Conservation (phyloP, 169 alveolate genomes). For the Plasmodium relictum region DNA sequence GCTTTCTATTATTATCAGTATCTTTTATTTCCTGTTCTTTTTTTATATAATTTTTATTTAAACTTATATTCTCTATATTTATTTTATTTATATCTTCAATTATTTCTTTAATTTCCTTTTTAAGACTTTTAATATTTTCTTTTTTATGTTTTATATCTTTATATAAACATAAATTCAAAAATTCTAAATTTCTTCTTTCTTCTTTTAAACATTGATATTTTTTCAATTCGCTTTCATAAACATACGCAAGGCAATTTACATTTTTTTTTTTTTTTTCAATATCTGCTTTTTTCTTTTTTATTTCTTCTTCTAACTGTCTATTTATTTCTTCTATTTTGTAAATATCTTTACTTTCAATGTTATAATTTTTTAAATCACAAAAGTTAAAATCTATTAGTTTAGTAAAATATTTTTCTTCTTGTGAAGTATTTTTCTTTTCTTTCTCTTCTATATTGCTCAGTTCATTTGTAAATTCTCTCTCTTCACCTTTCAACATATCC, state of each 20-base stretch:
- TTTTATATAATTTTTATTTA: slow-evolving; percentile 38
- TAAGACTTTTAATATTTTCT: slow-evolving; percentile 46
- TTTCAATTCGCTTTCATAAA: slow-evolving; percentile 59
- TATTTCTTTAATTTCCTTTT: slow-evolving; percentile 63
- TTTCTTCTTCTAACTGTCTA: slow-evolving; percentile 56
- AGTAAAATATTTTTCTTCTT: slow-evolving; percentile 33
- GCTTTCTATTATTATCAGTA: slow-evolving; percentile 39
- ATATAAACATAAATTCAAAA: slow-evolving; percentile 54
- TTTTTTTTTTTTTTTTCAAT: slow-evolving; percentile 53
- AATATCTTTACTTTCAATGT: slow-evolving; percentile 67
- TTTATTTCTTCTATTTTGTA: slow-evolving; percentile 66
- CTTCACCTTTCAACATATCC: neutral
- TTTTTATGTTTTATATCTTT: slow-evolving; percentile 71
- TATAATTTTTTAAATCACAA: slow-evolving; percentile 22
- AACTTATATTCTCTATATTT: slow-evolving; percentile 43
- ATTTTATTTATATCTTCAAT: slow-evolving; percentile 64
- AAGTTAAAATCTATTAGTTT: slow-evolving; percentile 56
- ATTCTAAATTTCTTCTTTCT: slow-evolving; percentile 68
- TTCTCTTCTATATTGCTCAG: neutral
- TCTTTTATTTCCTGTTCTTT: slow-evolving; percentile 54
- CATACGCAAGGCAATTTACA: slow-evolving; percentile 42
- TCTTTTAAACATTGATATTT: slow-evolving; percentile 70
- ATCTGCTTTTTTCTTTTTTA: slow-evolving; percentile 32
- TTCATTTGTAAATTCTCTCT: neutral
- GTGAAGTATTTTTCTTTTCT: neutral